Percentiles rank a stretch among this genome's conserved stretches.
phyloP scores from a whole-genome alignment of 192 early-diverging fungal species.

The Coemansia interrupta region DNA sequence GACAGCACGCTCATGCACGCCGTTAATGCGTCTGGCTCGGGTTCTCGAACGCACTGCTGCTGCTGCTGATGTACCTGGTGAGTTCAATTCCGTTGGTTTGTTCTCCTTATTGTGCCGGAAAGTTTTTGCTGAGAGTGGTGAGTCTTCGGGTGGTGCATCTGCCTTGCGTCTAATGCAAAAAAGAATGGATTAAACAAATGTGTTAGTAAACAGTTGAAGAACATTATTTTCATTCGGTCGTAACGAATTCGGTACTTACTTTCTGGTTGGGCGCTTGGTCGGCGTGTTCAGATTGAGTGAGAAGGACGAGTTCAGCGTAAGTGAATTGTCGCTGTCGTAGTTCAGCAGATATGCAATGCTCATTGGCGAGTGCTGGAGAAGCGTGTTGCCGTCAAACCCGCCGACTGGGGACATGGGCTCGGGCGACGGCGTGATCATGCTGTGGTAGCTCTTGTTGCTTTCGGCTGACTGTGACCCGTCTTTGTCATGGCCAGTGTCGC shows the following conservation, averaged over 20 bases:
- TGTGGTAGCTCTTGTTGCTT: constrained; percentile 6
- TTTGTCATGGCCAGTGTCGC: neutral
- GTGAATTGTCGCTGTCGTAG: neutral
- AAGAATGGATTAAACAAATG: neutral
- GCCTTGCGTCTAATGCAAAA: constrained; percentile 1
- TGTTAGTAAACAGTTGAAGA: neutral
- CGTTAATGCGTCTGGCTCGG: neutral
- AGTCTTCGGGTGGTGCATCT: neutral
- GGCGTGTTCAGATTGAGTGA: constrained; percentile 3
- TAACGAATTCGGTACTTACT: neutral
- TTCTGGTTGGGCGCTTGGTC: neutral
- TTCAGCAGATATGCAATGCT: neutral
- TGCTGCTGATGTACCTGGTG: neutral
- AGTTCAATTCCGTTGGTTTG: neutral
- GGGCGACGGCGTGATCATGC: constrained; percentile 4
- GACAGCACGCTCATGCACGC: neutral
- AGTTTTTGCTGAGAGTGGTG: neutral
- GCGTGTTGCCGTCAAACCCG: neutral
- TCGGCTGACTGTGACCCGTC: neutral
- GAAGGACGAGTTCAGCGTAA: neutral
- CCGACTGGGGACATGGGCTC: neutral
- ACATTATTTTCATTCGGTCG: neutral
- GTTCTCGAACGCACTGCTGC: neutral
- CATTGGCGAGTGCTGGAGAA: neutral
- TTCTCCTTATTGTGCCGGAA: neutral